A percentile compares a stretch with the other conserved stretches of the same genome.
Conservation (phyloP, 1,284 basidiomycete species). For the Austropuccinia psidii region DNA sequence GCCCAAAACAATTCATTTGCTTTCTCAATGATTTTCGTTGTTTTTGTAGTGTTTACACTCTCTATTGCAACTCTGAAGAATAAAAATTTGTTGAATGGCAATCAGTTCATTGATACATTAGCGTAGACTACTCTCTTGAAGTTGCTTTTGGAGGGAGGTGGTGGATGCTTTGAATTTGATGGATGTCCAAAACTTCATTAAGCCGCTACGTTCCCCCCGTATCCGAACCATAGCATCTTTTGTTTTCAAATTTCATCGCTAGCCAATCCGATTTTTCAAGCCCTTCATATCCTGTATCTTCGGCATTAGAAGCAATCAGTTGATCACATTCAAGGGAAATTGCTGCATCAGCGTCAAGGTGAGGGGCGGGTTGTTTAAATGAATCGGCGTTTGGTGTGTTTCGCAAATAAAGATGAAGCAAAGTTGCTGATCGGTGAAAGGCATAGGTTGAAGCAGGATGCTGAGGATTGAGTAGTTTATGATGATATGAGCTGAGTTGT, state of each 20-base stretch:
- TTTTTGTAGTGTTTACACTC: too few relatives aligned
- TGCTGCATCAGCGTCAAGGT: neutral
- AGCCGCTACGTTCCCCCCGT: too few relatives aligned
- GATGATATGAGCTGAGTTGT: slow-evolving; percentile 13
- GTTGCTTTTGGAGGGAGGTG: too few relatives aligned
- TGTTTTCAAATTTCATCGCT: slow-evolving; percentile 3
- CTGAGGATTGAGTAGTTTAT: neutral
- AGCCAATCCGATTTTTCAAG: neutral
- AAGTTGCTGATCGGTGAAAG: slow-evolving; percentile 9
- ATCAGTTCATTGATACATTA: too few relatives aligned
- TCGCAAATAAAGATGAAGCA: neutral
- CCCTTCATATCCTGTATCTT: neutral
- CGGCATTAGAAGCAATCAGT: neutral
- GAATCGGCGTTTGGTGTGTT: neutral
- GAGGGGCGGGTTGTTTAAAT: neutral
- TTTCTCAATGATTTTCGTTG: too few relatives aligned
- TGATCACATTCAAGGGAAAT: slow-evolving; percentile 21
- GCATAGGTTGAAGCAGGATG: neutral
- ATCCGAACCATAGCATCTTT: neutral
- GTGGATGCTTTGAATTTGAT: too few relatives aligned
- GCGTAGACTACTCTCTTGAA: too few relatives aligned
- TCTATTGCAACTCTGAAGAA: too few relatives aligned
- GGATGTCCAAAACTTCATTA: too few relatives aligned
- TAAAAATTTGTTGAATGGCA: too few relatives aligned
- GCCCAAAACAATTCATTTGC: too few relatives aligned